These are phyloP conservation scores for Trichoderma atrobrunneum DNA, from an alignment of 2,329 filamentous ascomycete species.

Conservation along the genomic window DNA sequence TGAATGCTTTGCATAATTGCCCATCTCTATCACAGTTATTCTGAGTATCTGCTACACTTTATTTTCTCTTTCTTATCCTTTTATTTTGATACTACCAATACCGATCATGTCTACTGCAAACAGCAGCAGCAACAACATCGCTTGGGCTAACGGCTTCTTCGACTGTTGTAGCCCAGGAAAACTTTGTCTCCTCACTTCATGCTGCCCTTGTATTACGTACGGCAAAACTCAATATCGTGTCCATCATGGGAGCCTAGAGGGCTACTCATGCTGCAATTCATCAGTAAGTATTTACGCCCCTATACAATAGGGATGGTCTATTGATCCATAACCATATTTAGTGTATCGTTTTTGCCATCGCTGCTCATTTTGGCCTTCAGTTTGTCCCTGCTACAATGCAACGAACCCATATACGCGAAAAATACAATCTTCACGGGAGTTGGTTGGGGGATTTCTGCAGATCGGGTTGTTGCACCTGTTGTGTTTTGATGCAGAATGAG, in stretches of 20 bases:
- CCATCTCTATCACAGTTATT: no score
- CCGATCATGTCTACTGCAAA: no score
- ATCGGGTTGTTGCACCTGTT: constrained; percentile 46
- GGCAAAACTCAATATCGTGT: constrained; percentile 48
- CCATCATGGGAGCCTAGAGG: constrained; percentile 38
- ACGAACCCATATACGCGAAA: constrained; percentile 43
- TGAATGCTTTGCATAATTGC: no score
- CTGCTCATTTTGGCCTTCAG: constrained; percentile 39
- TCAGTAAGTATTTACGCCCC: constrained; percentile 34
- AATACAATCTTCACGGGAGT: constrained; percentile 44
- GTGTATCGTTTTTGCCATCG: constrained; percentile 45
- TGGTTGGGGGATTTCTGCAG: constrained; percentile 41
- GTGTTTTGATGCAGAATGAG: constrained; percentile 45
- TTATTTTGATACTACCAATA: no score
- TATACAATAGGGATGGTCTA: background rate
- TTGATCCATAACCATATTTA: constrained; percentile 20
- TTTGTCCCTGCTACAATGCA: constrained; percentile 46
- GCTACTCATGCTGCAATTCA: constrained; percentile 47
- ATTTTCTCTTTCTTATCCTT: no score
- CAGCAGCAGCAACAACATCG: no score
- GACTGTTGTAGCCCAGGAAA: constrained; percentile 44
- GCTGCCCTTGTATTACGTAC: constrained; percentile 46
- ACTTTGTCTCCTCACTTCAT: constrained; percentile 44
- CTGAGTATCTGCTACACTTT: no score
- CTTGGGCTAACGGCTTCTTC: constrained; percentile 39